Evolutionary conservation across 805 yeast species (phyloP).

Genomic region (Pichia phayaonensis): DNA sequence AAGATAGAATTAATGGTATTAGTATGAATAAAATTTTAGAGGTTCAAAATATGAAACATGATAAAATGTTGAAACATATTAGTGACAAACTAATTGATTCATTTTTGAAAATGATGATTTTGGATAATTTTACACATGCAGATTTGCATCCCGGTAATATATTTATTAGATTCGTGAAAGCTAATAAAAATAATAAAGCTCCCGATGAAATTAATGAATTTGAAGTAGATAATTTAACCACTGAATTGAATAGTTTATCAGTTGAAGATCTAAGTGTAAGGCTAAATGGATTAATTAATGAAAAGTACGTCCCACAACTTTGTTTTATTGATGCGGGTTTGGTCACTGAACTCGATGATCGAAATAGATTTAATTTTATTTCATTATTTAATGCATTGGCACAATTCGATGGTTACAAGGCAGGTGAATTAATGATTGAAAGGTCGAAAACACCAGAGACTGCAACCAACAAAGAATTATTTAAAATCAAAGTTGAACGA

Average conservation of each 20-base stretch:
- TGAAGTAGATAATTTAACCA: slow-evolving; percentile 40
- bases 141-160: slow-evolving; percentile 97
- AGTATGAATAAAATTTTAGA: slow-evolving; percentile 69
- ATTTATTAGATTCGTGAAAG: slow-evolving; percentile 43
- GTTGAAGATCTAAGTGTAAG: slow-evolving; percentile 31
- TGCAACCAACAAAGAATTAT: slow-evolving; percentile 74
- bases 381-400: slow-evolving; percentile 85
- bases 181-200: slow-evolving; percentile 14
- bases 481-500: slow-evolving; percentile 80
- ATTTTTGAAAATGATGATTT: slow-evolving; percentile 83
- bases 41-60: slow-evolving; percentile 35
- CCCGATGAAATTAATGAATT: slow-evolving; percentile 34
- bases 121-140: slow-evolving; percentile 93
- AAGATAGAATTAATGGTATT: slow-evolving; percentile 76
- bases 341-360: slow-evolving; percentile 77
- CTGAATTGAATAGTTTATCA: slow-evolving; percentile 31
- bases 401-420: slow-evolving; percentile 86
- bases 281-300: slow-evolving; percentile 36
- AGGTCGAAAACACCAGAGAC: slow-evolving; percentile 92
- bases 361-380: slow-evolving; percentile 75
- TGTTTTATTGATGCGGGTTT: slow-evolving; percentile 92
- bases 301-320: slow-evolving; percentile 73
- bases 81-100: slow-evolving; percentile 85
- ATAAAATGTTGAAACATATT: slow-evolving; percentile 51
- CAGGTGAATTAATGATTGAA: slow-evolving; percentile 94